Evolutionary conservation across 306 rosid genomes (phyloP), one percentile per base, ranked within the genome.

Genomic region (Argentina anserina): DNA sequence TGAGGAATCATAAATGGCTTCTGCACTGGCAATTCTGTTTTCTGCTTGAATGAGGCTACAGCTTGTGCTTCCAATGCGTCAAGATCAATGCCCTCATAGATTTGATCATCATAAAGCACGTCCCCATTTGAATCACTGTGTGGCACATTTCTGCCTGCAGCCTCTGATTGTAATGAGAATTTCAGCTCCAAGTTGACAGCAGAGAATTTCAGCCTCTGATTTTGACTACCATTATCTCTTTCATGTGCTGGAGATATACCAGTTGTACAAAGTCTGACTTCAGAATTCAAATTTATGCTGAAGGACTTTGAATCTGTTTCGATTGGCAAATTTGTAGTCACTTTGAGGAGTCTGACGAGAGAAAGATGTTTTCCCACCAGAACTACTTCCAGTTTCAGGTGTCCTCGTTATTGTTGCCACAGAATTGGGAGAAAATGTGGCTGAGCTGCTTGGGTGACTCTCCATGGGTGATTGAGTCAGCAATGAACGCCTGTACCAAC

Each of bases 51-150:
- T 77, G 87, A 75, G n/a, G n/a, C n/a, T n/a, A 80, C 82, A 41
- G 97, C 98, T 72, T 86, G 89, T 12, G 88, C 96, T 86, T 91
- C 97, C 62, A 91, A 77, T 69, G 87, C 94, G 28, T 91, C 96
- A 45, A 90, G 88, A 78, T 93, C 97, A 49, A 93, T 70, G 65
- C 79, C 83, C 73, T 89, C 86, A 55, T 75, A 91, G 70, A 93
- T 84, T 26, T 77, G 79, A 84, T 93, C 98, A 80, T 93, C 97
- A 75, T 63, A 73, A 56, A 84, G 70, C 55, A 69, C 73, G 84
- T 83, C 85, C 49, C 9, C 42, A 17, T 75, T 69, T n/a, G 81
- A 66, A 40, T 70, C 70, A 47, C 39, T 36, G 60, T 59, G 72
- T 10, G 56, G 72, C 67, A 79, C 55, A n/a, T 76, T 84, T 81